Conservation (phyloP, 176 grass and related monocot genomes). For the Carex myosuroides region DNA sequence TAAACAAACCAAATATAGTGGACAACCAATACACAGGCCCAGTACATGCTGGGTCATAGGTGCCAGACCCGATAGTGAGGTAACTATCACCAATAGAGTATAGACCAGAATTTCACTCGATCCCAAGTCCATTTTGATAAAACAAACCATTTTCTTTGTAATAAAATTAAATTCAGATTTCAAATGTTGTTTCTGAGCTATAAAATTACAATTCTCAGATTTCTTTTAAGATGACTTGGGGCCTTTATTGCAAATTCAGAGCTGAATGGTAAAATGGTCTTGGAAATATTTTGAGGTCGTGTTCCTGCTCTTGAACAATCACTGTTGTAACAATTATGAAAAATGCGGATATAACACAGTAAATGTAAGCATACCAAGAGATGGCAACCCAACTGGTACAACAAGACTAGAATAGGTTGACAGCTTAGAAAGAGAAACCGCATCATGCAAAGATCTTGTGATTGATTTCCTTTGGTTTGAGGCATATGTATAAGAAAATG, state of each 20-base stretch:
- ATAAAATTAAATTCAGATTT: not conserved
- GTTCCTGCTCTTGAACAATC: not conserved
- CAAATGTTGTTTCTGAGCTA: not conserved
- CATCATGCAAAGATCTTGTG: slow-evolving; percentile 65
- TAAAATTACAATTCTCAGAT: slow-evolving; percentile 4
- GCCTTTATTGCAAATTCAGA: not conserved
- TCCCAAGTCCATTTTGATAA: not conserved
- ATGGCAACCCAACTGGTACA: slow-evolving; percentile 71
- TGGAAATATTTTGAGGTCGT: not conserved
- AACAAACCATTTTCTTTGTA: not conserved
- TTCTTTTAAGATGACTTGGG: not conserved
- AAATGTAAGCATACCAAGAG: slow-evolving; percentile 58
- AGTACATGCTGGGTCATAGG: not conserved
- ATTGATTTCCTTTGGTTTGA: slow-evolving; percentile 51
- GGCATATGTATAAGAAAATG: slow-evolving; percentile 33
- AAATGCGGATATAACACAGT: slow-evolving; percentile 13
- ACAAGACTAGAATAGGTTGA: slow-evolving; percentile 67
- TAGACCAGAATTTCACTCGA: not conserved
- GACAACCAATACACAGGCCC: not conserved
- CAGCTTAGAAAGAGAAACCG: slow-evolving; percentile 78
- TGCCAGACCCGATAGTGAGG: not conserved
- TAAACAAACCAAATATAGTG: not conserved
- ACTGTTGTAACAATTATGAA: not conserved
- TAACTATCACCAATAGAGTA: not conserved
- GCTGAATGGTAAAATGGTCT: not conserved